A percentile compares a stretch with the other conserved stretches of the same genome.
These are phyloP conservation scores for Pittosporum tobira DNA, from an alignment of 129 eudicot species.

Conservation along the genomic window DNA sequence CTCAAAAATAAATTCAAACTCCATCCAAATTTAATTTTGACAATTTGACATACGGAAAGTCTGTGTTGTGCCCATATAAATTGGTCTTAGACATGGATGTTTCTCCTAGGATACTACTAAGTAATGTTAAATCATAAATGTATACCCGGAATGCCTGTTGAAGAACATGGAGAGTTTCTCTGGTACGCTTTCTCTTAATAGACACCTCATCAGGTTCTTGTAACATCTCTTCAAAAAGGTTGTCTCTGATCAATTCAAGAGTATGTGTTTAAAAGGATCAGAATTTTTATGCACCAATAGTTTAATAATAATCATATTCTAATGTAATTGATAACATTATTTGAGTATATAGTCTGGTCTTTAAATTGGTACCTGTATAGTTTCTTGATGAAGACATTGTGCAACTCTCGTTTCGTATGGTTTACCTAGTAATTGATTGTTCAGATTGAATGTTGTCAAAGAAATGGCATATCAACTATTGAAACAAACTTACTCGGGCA, in stretches of 20 bases:
- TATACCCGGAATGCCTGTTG: constrained; percentile 82
- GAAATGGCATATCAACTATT: not conserved
- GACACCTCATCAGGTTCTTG: constrained; percentile 95
- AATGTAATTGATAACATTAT: not conserved
- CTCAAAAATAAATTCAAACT: no score
- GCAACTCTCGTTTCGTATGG: constrained; percentile 88
- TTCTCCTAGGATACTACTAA: not conserved
- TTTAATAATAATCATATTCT: not conserved
- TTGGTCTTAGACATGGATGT: not conserved
- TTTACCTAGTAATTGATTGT: constrained; percentile 52
- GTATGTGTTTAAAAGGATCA: not conserved
- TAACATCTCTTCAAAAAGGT: constrained; percentile 88
- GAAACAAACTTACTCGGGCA: not conserved
- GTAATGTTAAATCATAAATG: not conserved
- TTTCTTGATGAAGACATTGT: constrained; percentile 78
- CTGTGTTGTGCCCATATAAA: no score
- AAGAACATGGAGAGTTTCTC: constrained; percentile 71
- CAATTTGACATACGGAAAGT: no score
- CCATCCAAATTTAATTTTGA: no score
- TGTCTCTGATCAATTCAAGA: constrained; percentile 47
- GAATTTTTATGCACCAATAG: constrained; percentile 6
- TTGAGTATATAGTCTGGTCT: not conserved
- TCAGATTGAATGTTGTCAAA: not conserved
- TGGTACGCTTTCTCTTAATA: constrained; percentile 66
- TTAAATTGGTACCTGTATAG: constrained; percentile 62